Evolutionary conservation across 192 early-diverging fungal species (phyloP).

Genomic region (Piromyces sp.): DNA sequence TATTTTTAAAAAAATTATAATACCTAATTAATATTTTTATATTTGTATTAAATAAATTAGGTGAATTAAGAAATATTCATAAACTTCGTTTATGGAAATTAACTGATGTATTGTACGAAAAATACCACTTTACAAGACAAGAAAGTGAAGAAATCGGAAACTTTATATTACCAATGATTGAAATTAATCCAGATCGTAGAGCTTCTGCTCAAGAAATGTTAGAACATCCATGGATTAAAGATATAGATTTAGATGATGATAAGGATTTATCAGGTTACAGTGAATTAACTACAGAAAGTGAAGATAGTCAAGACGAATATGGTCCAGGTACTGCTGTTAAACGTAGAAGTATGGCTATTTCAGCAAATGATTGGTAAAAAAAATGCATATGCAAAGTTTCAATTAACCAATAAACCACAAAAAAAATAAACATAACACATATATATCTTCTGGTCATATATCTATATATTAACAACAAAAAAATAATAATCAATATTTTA

Average conservation of each 20-base stretch:
- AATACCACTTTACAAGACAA: conserved; percentile 53
- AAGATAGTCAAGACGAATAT: background rate
- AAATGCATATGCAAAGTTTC: too few species aligned
- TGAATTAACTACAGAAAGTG: background rate
- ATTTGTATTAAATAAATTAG: background rate
- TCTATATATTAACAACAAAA: too few species aligned
- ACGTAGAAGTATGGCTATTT: background rate
- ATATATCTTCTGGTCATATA: too few species aligned
- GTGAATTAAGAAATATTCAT: conserved; percentile 74
- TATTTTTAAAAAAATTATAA: too few species aligned
- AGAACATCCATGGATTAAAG: conserved; percentile 29
- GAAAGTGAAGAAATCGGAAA: conserved; percentile 58
- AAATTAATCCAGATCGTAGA: conserved; percentile 34
- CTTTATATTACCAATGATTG: conserved; percentile 72
- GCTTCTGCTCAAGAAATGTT: conserved; percentile 35
- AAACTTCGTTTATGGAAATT: conserved; percentile 68
- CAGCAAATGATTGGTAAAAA: background rate
- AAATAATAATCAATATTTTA: too few species aligned
- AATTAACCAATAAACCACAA: too few species aligned
- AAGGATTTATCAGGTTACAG: background rate
- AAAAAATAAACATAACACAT: too few species aligned
- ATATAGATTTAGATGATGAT: conserved; percentile 11
- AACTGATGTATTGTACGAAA: conserved; percentile 68
- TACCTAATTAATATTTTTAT: background rate
- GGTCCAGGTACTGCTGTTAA: background rate